Evolutionary conservation across 371 early-diverging fungal species (phyloP), one percentile per base, ranked within the genome.

Genomic region (Actinomortierella wolfii): DNA sequence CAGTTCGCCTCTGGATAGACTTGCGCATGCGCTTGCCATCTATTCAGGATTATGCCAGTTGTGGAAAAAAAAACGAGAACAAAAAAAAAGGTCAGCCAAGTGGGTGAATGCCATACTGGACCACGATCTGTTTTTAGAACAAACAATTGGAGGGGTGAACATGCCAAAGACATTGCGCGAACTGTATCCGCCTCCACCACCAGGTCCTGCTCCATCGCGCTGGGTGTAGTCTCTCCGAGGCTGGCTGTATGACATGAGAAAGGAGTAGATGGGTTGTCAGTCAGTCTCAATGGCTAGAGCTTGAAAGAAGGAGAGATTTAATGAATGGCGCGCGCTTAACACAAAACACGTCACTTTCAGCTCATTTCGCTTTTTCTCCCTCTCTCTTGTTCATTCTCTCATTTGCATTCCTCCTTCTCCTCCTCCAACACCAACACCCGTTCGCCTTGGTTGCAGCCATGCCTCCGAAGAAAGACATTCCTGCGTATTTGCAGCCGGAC

Each of bases 21-120:
- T 94, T 94, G 61, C 98, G 82, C 92, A 96, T 92, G 57, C 98
- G 82, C 77, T 97, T 99, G 53, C 97, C 94, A 65, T 94, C 94
- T 70, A 70, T 18, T 28, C 3, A 21, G 23, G 4, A 6, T 11
- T 4, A 34, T 34, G 34, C 34, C 4, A 7, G 39, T 41, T 18
- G 23, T 15, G 39, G 18, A 26, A 17, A 34, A 47, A 23, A 6
- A 29, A 28, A 53, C 13, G 46, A 13, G 25, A n/a, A 29, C 51
- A 45, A 46, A 18, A 18, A 34, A 21, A 45, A 4, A 34, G 11
- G 34, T 34, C 11, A 23, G 14, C n/a, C 24, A 47, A 42, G 21
- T 18, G 25, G n/a, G 18, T 20, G 14, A 18, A 3, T 28, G n/a
- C n/a, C n/a, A n/a, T n/a, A n/a, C n/a, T n/a, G n/a, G n/a, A n/a